phyloP scores from a whole-genome alignment of 495 filamentous ascomycete species.

The Xylaria cubensis region DNA sequence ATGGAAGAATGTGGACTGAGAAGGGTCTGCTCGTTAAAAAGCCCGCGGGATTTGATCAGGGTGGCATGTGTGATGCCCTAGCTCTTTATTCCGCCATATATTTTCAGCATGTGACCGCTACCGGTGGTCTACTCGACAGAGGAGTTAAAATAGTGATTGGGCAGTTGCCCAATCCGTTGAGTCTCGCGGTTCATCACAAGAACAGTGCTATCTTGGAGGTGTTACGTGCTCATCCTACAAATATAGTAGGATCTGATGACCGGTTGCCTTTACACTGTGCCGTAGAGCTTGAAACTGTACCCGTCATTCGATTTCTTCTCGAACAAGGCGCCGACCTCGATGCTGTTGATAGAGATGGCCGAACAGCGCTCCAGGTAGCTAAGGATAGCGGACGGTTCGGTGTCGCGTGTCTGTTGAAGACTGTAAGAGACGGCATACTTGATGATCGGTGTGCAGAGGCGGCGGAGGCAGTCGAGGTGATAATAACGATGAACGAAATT shows the following conservation, averaged over 20 bases:
- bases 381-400: not conserved
- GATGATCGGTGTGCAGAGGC: no score
- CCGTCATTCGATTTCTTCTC: conserved; percentile 7
- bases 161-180: not conserved
- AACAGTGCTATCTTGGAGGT: not conserved
- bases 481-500: not conserved
- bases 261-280: conserved; percentile 6
- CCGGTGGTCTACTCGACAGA: no score
- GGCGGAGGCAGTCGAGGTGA: not conserved
- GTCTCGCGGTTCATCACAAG: not conserved
- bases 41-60: no score
- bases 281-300: not conserved
- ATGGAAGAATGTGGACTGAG: not conserved
- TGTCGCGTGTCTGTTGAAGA: not conserved
- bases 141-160: not conserved
- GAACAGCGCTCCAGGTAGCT: conserved; percentile 15
- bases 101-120: no score
- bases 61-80: not conserved
- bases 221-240: not conserved
- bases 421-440: not conserved
- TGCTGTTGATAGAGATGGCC: not conserved
- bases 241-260: not conserved
- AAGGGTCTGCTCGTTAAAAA: no score
- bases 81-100: not conserved
- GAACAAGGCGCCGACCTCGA: conserved; percentile 5